Evolutionary conservation across 1,139 yeast species (phyloP), one percentile per base, ranked within the genome.

Genomic region (Lodderomyces margitis): DNA sequence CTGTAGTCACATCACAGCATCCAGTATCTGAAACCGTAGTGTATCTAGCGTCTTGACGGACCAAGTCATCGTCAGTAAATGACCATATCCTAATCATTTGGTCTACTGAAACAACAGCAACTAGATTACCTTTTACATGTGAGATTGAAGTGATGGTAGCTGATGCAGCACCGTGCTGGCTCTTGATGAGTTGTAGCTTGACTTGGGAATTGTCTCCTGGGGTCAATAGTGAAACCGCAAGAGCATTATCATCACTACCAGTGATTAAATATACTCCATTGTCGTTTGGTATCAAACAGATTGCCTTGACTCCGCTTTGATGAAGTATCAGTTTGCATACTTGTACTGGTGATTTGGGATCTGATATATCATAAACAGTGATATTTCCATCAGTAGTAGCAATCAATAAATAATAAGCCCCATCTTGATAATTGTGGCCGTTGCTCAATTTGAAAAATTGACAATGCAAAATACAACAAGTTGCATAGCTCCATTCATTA

Each of bases 21-120:
- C 96, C 97, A 0, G 96, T 87, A 56, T 92, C 98, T 0, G 97
- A 95, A 28, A 89, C 78, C 0, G 96, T 83, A 2, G 96, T 87
- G 58, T 84, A 87, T 39, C 59, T 60, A 1, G 75, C 68, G 4
- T 73, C 69, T 1, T 59, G 16, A 38, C 81, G 62, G 1, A 39
- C 41, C 32, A 86, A 56, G 2, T 46, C 53, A 0, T 58, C 60
- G 28, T 34, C 25, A 0, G 50, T 36, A 21, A 70, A 57, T 5
- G 64, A 55, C 97, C 97, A 91, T 8, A 74, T 46, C 42, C 84
- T 72, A 1, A 87, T 68, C 5, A 81, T 70, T 60, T 92, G 98
- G 54, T 92, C 98, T 3, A 88, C 95, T 1, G 89, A 77, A 0
- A 81, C 74, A 1, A 80, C 79, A 8, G 82, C 61, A 10, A 67